phyloP scores from a whole-genome alignment of 768 basidiomycete species.

The Podaxis pistillaris region DNA sequence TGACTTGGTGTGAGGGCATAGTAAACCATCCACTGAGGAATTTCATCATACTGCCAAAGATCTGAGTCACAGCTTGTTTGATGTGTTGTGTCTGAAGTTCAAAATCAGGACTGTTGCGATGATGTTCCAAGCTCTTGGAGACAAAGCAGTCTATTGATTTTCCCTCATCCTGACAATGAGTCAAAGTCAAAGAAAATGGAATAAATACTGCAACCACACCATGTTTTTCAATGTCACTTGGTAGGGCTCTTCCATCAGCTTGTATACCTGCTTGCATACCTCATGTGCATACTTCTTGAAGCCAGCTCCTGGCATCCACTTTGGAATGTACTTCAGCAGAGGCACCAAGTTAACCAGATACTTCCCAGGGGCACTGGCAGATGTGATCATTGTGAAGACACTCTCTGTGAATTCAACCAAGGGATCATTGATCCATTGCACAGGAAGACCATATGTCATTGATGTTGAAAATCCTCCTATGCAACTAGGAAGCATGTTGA shows the following conservation, averaged over 20 bases:
- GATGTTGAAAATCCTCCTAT: not conserved
- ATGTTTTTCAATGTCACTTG: not conserved
- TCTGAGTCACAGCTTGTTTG: not conserved
- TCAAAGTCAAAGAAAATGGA: not conserved
- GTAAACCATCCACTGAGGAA: not conserved
- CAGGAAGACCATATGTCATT: conserved; percentile 1
- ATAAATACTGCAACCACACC: not conserved
- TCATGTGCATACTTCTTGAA: not conserved
- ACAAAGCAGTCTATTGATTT: not conserved
- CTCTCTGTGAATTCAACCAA: not conserved
- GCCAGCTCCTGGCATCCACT: conserved; percentile 4
- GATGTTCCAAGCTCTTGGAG: not conserved
- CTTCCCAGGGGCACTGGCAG: not conserved
- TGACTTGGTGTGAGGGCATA: not conserved
- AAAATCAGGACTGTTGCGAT: not conserved
- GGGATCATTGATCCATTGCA: not conserved
- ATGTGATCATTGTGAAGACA: not conserved
- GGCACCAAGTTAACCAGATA: conserved; percentile 4
- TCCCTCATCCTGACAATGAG: not conserved
- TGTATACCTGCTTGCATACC: not conserved
- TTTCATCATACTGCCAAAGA: not conserved
- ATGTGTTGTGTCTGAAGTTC: not conserved
- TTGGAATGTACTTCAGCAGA: not conserved
- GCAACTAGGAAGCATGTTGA: not conserved
- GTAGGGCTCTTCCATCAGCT: not conserved